Evolutionary conservation across 495 filamentous ascomycete genomes (phyloP).

Genomic region (Podospora conica): DNA sequence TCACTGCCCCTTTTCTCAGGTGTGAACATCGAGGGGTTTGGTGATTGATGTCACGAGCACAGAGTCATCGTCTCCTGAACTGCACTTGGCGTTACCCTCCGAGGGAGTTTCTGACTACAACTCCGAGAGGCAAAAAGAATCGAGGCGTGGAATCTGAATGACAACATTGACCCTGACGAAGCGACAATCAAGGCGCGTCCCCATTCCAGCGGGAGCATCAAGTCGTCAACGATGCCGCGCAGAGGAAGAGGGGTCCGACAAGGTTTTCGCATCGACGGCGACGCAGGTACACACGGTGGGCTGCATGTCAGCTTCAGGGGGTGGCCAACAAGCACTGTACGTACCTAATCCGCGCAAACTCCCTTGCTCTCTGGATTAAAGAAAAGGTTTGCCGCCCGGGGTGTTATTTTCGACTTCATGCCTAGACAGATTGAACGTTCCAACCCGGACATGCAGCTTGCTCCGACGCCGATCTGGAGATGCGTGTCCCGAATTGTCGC

Average conservation of each 20-base stretch:
- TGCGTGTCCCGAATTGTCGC: neutral
- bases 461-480: slow-evolving; percentile 6
- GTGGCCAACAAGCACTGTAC: neutral
- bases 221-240: neutral
- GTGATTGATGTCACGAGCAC: too few relatives aligned
- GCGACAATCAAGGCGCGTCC: too few relatives aligned
- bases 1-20: neutral
- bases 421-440: neutral
- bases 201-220: neutral
- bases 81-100: too few relatives aligned
- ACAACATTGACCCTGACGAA: neutral
- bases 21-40: neutral
- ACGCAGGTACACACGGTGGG: neutral
- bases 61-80: too few relatives aligned
- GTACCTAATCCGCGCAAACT: neutral
- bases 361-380: neutral
- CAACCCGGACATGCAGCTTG: neutral
- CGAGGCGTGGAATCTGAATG: neutral
- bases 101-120: too few relatives aligned
- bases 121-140: too few relatives aligned
- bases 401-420: neutral
- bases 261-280: neutral
- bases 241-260: neutral
- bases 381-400: neutral
- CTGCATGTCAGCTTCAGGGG: neutral